Conservation (phyloP, 257 asterid genomes). For the Capsicum pubescens region DNA sequence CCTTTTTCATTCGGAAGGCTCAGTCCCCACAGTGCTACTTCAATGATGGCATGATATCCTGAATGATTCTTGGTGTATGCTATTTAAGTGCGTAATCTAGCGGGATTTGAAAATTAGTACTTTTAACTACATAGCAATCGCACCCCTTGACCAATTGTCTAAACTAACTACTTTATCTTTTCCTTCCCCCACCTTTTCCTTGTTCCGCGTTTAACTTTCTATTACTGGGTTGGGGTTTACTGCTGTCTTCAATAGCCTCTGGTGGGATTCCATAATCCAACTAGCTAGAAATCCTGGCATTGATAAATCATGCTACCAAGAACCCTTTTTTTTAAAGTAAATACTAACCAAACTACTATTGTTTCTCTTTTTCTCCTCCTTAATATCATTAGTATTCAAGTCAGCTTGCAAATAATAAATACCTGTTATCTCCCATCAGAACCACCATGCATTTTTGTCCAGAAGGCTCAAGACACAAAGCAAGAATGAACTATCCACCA, state of each 20-base stretch:
- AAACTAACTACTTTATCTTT: neutral
- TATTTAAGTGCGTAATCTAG: too few relatives aligned
- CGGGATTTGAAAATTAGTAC: too few relatives aligned
- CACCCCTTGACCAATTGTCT: too few relatives aligned
- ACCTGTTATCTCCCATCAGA: neutral
- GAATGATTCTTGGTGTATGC: too few relatives aligned
- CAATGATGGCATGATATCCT: too few relatives aligned
- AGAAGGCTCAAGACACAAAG: neutral
- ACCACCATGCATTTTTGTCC: neutral
- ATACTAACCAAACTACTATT: neutral
- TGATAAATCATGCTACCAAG: conserved; percentile 17
- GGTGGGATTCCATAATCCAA: neutral
- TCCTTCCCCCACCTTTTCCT: neutral
- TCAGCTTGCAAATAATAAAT: neutral
- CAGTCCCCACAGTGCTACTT: too few relatives aligned
- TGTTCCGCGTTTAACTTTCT: neutral
- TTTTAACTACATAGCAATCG: too few relatives aligned
- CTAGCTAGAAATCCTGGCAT: neutral
- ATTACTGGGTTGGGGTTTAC: neutral
- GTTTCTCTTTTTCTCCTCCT: neutral
- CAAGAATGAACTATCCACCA: neutral
- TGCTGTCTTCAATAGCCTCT: neutral
- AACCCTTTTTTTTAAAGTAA: neutral
- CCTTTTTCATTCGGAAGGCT: too few relatives aligned
- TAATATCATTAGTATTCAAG: neutral